A percentile compares a stretch with the other conserved stretches of the same genome.
Conservation (phyloP, 2,329 filamentous ascomycete species). For the Aspergillus quadricinctus region DNA sequence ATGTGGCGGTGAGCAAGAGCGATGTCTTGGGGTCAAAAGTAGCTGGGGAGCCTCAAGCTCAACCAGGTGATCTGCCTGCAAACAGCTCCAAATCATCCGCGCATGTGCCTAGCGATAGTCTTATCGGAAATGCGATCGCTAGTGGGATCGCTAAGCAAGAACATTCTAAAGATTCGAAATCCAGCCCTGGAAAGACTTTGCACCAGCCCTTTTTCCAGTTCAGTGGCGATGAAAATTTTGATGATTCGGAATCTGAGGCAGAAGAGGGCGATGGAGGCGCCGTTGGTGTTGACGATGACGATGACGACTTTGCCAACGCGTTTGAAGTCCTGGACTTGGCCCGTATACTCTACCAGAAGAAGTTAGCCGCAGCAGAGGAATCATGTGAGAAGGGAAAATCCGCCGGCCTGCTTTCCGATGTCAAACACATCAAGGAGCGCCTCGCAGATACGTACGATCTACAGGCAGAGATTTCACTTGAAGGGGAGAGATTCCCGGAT, state of each 20-base stretch:
- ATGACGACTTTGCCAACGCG: conserved; percentile 61
- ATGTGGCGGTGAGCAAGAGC: conserved; percentile 88
- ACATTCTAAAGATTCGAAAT: conserved; percentile 11
- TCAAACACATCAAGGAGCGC: conserved; percentile 70
- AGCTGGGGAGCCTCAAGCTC: conserved; percentile 54
- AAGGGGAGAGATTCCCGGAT: conserved; percentile 86
- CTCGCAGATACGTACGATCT: conserved; percentile 91
- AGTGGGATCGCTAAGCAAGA: conserved; percentile 16
- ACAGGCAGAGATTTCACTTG: conserved; percentile 92
- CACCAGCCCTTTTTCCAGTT: conserved; percentile 78
- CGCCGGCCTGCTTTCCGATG: conserved; percentile 35
- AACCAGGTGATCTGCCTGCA: conserved; percentile 45
- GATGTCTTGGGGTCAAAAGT: conserved; percentile 87
- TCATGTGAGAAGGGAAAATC: conserved; percentile 48
- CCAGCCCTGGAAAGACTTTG: conserved; percentile 16
- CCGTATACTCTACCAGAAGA: conserved; percentile 55
- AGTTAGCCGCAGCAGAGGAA: conserved; percentile 48
- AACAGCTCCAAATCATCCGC: conserved; percentile 31
- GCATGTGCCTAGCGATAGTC: conserved; percentile 12
- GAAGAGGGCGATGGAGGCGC: conserved; percentile 40
- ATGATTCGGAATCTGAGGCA: conserved; percentile 63
- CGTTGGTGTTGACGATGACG: conserved; percentile 55
- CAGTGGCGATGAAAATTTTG: conserved; percentile 89
- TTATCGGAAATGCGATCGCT: conserved; percentile 25
- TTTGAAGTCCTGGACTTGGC: conserved; percentile 62